Evolutionary conservation across 2,329 filamentous ascomycete species (phyloP), one percentile per base, ranked within the genome.

Genomic region (Diplocarpon rosae): DNA sequence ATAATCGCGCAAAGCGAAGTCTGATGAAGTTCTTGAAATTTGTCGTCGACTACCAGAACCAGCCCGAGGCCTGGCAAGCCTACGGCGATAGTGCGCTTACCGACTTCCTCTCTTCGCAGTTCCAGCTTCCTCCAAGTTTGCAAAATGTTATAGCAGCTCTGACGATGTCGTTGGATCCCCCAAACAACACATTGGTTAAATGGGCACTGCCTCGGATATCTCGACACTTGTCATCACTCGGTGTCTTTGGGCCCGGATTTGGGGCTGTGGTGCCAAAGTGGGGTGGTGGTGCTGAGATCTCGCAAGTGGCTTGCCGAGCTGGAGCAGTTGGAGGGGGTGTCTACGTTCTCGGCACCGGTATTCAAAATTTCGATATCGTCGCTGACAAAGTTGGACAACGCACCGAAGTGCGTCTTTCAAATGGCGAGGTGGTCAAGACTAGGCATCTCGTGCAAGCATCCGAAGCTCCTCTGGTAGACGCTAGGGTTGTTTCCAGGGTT

Each of bases 21-120:
- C 66, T 96, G 57, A 95, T 95, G 83, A 94, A 93, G 63, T 93
- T 95, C 57, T 72, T 96, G 58, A 89, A 90, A 62, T 90, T 92
- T 60, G 83, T 95, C 42, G 70, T 80, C 48, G 76, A 87, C 55
- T 82, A 81, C 56, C 76, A 84, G 53, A 75, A 72, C 16, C 75
- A 76, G 58, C 62, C 56, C 39, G 73, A 73, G 41, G 55, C 69
- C 2, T 87, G 82, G 82, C 64, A 77, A 48, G 57, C 67, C 1
- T 68, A 76, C 41, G 74, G 78, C 24, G 62, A 70, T 11, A 64
- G 65, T 42, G 67, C 72, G 0, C 73, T 90, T 38, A 62, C 69
- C 2, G 62, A 66, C 3, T 86, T 85, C 55, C 69, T 84, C 34
- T 67, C 67, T 12, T 67, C 67, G 6, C 68, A 77, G 50, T 85